phyloP scores from a whole-genome alignment of 2,329 filamentous ascomycete species.

The Talaromyces sp. region DNA sequence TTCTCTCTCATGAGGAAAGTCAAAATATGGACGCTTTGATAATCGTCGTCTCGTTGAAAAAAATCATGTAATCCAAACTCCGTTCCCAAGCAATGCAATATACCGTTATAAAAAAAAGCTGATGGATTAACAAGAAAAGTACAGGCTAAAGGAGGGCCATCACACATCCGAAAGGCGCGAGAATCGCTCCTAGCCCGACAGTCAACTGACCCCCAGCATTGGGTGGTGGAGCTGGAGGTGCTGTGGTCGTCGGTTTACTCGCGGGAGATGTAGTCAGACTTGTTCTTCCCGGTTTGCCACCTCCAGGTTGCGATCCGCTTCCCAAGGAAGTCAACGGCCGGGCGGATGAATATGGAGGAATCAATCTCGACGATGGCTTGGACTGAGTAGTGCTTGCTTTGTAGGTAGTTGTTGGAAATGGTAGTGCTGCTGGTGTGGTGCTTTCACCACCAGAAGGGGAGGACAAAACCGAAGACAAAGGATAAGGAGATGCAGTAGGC shows the following conservation, averaged over 20 bases:
- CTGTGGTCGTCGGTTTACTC: not conserved
- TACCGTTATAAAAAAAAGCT: not conserved
- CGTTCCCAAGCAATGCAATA: not conserved
- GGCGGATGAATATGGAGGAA: not conserved
- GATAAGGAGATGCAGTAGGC: slow-evolving; percentile 48
- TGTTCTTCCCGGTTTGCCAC: not conserved
- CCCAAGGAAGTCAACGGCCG: not conserved
- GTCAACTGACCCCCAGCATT: not conserved
- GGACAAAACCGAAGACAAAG: slow-evolving; percentile 38
- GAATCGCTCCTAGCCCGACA: not conserved
- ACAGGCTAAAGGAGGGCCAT: not conserved
- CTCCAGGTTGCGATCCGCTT: not conserved
- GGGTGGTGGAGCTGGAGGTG: not conserved
- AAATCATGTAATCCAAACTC: not conserved
- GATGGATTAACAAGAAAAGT: not conserved
- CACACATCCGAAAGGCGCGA: not conserved
- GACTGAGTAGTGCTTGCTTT: not conserved
- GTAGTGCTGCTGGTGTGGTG: not conserved
- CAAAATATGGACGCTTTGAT: not conserved
- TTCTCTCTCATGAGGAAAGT: not conserved
- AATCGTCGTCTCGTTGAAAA: not conserved
- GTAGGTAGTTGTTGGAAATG: not conserved
- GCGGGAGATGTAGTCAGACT: not conserved
- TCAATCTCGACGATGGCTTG: not conserved
- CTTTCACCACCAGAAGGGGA: slow-evolving; percentile 43